Conservation (phyloP, 2,329 filamentous ascomycete genomes). For the Xylaria sp. region DNA sequence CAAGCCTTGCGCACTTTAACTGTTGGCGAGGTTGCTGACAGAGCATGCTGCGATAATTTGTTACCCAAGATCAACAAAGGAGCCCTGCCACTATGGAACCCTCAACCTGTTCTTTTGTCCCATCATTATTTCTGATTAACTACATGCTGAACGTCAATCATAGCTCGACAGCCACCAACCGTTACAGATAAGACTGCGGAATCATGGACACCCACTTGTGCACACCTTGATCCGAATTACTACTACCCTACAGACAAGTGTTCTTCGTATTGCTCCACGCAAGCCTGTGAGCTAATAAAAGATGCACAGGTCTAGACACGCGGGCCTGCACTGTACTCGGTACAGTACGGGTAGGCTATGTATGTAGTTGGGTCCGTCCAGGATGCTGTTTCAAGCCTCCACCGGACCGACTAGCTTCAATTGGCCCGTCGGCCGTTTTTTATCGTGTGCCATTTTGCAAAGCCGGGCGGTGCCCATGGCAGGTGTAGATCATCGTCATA, state of each 20-base stretch:
- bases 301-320: conserved; percentile 12
- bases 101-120: background rate
- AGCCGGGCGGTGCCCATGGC: background rate
- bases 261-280: conserved; percentile 30
- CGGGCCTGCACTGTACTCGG: background rate
- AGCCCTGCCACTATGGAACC: conserved; percentile 4
- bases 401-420: background rate
- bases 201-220: background rate
- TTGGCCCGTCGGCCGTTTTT: conserved; percentile 24
- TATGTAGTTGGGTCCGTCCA: conserved; percentile 1
- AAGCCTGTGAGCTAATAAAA: conserved; percentile 14
- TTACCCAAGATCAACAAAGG: conserved; percentile 2
- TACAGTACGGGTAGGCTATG: background rate
- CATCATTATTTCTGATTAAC: background rate
- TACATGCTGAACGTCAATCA: background rate
- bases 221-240: conserved; percentile 14
- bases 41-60: background rate
- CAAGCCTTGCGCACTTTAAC: background rate
- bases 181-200: background rate
- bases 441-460: conserved; percentile 2
- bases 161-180: background rate
- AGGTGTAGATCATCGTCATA: conserved; percentile 22
- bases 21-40: conserved; percentile 19
- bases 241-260: conserved; percentile 19
- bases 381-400: conserved; percentile 20